phyloP scores from a whole-genome alignment of 768 basidiomycete genomes.

The Mrakia gelida region DNA sequence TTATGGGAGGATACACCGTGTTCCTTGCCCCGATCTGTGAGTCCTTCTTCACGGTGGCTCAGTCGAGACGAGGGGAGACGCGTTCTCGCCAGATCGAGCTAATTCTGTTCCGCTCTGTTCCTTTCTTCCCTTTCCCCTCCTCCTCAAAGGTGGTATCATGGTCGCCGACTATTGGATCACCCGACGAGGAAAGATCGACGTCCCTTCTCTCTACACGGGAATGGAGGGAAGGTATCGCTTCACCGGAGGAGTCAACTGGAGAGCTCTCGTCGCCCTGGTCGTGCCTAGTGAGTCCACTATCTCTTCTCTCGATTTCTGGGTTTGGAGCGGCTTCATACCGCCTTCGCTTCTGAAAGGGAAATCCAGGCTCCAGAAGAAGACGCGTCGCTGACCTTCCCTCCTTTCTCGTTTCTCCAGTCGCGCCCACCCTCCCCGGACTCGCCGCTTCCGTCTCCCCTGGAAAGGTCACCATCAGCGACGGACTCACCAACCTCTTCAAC shows the following conservation, averaged over 20 bases:
- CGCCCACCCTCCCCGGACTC: slow-evolving; percentile 60
- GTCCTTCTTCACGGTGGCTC: slow-evolving; percentile 59
- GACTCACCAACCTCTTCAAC: slow-evolving; percentile 58
- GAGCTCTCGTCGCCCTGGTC: slow-evolving; percentile 65
- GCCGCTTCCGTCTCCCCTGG: slow-evolving; percentile 65
- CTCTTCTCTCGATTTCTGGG: slow-evolving; percentile 38
- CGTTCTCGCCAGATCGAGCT: too few species aligned
- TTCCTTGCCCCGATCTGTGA: slow-evolving; percentile 80
- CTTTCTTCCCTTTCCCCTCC: too few species aligned
- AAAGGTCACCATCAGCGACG: slow-evolving; percentile 57
- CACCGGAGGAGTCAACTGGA: slow-evolving; percentile 73
- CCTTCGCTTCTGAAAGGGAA: too few species aligned
- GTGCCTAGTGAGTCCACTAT: slow-evolving; percentile 45
- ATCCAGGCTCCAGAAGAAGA: background rate
- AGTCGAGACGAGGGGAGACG: too few species aligned
- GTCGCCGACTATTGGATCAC: slow-evolving; percentile 46
- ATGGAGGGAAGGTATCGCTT: slow-evolving; percentile 73
- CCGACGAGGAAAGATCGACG: slow-evolving; percentile 65
- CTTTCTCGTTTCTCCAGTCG: background rate
- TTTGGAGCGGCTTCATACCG: too few species aligned
- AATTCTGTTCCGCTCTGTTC: too few species aligned
- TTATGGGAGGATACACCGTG: slow-evolving; percentile 79
- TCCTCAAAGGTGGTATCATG: too few species aligned
- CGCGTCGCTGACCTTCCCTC: background rate
- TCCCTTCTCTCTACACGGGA: slow-evolving; percentile 75